Evolutionary conservation across 2,329 filamentous ascomycete species (phyloP).

Genomic region (Ophiostoma ips): DNA sequence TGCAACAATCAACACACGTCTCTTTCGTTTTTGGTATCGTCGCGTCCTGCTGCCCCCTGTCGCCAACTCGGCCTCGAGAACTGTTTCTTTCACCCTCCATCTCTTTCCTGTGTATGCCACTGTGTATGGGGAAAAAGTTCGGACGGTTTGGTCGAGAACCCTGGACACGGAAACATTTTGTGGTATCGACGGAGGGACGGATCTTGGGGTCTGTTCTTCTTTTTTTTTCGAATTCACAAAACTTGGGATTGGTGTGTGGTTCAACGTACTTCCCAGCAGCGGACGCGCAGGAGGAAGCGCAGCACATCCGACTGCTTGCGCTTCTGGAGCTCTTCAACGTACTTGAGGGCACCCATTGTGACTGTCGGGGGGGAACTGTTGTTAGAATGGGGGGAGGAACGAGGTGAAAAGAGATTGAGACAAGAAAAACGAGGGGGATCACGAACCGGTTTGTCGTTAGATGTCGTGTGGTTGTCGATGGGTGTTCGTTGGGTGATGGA

Average conservation of each 20-base stretch:
- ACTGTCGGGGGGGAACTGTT: conserved; percentile 23
- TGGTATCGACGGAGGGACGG: not conserved
- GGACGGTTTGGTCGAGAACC: conserved; percentile 2
- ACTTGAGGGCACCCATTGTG: conserved; percentile 99
- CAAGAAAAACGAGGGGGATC: not conserved
- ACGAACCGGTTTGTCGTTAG: conserved; percentile 5
- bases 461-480: conserved; percentile 8
- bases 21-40: not conserved
- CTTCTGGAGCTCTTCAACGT: conserved; percentile 99
- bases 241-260: conserved; percentile 19
- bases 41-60: not conserved
- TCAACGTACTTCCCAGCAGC: conserved; percentile 96
- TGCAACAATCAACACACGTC: not conserved
- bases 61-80: conserved; percentile 7
- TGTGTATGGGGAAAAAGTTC: not conserved
- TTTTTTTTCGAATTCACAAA: not conserved
- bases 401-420: not conserved
- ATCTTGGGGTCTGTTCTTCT: not conserved
- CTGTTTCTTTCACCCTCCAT: not conserved
- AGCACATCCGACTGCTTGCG: conserved; percentile 99
- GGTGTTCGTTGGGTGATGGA: conserved; percentile 4
- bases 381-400: conserved; percentile 1
- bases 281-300: conserved; percentile 98
- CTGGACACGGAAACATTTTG: not conserved
- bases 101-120: not conserved